Base-by-base conservation (phyloP, 345 rosid species). In the Rubroshorea leprosula region DNA sequence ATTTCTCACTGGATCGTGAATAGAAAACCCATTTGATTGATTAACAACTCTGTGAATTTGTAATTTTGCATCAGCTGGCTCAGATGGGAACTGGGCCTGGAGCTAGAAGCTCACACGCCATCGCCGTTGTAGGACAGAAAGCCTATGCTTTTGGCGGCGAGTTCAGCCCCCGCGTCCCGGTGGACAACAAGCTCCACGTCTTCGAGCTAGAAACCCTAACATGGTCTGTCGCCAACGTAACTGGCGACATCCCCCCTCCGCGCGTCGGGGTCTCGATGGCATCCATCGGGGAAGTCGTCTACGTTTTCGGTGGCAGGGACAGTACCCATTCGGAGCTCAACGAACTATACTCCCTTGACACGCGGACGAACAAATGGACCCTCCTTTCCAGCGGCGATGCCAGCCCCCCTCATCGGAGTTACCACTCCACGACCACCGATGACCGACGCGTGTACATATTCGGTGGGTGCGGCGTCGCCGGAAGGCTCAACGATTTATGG, bases 231-330 rank as follows among this genome's bases (percentile, higher is more conserved):
- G 83, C 79, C 0, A 68, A 69, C 12, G 80, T 69, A 54, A 74
- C 89, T 5, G 96, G 89, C 0, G 83, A 86, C 4, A 52, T 78
- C 48, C 96, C 96, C 14, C 98, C 96, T 16, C 95, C 90, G 4
- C 88, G 96, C 2, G 95, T 91, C 0, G 98, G 98, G 0, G 98
- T 91, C 69, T 76, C 82, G 5, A 88, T 88, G 95, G 87, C 91
- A 17, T 66, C 88, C 0, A 81, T 85, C 0, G 87, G 83, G 5
- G 18, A 55, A 19, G 77, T 73, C 60, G 78, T 84, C 57, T 84
- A 81, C 38, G 78, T 91, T 23, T 88, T 91, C 58, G 96, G 98
- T 15, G 96, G 98, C 14, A 73, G 95, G 49, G 98, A 91, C 23
- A 14, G 60, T 6, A 61, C 76, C 15, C 98, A 81, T 50, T 70